These are phyloP conservation scores for Davidsoniella neocaledoniae DNA, from an alignment of 2,329 filamentous ascomycete species.

Conservation along the genomic window DNA sequence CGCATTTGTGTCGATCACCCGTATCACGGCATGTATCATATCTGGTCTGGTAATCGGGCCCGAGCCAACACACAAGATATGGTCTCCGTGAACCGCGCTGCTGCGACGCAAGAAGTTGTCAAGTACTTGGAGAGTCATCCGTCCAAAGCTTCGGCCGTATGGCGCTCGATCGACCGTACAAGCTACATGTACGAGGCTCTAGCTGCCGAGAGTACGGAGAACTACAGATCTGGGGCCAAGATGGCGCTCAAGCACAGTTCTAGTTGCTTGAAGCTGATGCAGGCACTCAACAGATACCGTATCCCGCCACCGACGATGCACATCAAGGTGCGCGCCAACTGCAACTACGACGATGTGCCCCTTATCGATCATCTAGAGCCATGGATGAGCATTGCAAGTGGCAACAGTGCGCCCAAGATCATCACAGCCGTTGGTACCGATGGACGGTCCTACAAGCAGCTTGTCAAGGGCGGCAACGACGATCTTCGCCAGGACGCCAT, in stretches of 20 bases:
- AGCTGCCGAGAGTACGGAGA: conserved; percentile 46
- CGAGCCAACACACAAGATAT: conserved; percentile 56
- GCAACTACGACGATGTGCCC: conserved; percentile 63
- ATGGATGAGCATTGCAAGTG: conserved; percentile 70
- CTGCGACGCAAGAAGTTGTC: conserved; percentile 54
- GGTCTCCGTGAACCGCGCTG: conserved; percentile 54
- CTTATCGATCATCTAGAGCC: conserved; percentile 55
- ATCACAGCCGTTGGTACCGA: conserved; percentile 66
- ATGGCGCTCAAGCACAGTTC: conserved; percentile 45
- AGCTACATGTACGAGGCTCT: conserved; percentile 50
- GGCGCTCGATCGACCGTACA: conserved; percentile 56
- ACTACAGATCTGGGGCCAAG: conserved; percentile 52
- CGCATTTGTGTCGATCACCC: conserved; percentile 86
- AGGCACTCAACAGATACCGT: conserved; percentile 43
- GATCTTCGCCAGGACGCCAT: conserved; percentile 92
- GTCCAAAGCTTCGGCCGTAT: conserved; percentile 33
- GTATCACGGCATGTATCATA: conserved; percentile 93
- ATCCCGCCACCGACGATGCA: conserved; percentile 85
- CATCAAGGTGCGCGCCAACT: conserved; percentile 54
- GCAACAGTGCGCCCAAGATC: conserved; percentile 86
- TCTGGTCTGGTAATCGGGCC: conserved; percentile 65
- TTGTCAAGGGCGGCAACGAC: conserved; percentile 91
- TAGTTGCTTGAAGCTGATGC: conserved; percentile 46
- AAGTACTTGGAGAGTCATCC: conserved; percentile 39
- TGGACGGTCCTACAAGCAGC: conserved; percentile 67